Conservation (phyloP, 1,284 basidiomycete genomes). For the Austropuccinia psidii region DNA sequence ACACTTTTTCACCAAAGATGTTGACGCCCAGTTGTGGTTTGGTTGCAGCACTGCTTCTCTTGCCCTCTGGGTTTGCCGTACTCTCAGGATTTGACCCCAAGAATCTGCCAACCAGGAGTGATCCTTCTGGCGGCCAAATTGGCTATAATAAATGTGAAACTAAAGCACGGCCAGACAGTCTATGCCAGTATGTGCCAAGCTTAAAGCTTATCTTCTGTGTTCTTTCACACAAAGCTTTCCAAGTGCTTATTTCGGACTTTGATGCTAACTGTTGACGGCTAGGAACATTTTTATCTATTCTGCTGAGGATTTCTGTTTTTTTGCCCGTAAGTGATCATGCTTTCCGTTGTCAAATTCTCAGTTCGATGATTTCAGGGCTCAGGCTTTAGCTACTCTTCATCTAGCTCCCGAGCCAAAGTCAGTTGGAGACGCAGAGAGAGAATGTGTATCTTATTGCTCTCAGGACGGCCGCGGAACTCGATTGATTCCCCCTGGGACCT, state of each 20-base stretch:
- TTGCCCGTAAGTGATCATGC: constrained; percentile 23
- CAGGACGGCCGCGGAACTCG: constrained; percentile 46
- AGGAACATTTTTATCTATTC: constrained; percentile 25
- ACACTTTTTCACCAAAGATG: too few relatives aligned
- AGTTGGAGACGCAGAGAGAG: constrained; percentile 43
- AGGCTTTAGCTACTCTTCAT: background rate
- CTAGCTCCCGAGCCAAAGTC: constrained; percentile 34
- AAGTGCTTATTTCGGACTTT: background rate
- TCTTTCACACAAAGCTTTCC: background rate
- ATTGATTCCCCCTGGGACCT: constrained; percentile 44
- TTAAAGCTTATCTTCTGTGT: background rate
- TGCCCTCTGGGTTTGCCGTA: background rate
- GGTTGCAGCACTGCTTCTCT: too few relatives aligned
- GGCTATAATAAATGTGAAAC: constrained; percentile 34
- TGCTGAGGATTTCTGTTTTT: constrained; percentile 30
- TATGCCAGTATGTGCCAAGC: too few relatives aligned
- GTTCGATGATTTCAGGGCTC: background rate
- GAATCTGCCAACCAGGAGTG: constrained; percentile 19
- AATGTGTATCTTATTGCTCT: constrained; percentile 44
- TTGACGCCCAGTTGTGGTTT: too few relatives aligned
- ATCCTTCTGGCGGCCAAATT: background rate
- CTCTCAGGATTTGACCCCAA: constrained; percentile 28
- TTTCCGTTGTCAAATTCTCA: background rate
- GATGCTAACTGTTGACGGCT: background rate
- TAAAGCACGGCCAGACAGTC: background rate